Base-by-base conservation (phyloP, 768 basidiomycete genomes). In the Leccinum subgranulosum region DNA sequence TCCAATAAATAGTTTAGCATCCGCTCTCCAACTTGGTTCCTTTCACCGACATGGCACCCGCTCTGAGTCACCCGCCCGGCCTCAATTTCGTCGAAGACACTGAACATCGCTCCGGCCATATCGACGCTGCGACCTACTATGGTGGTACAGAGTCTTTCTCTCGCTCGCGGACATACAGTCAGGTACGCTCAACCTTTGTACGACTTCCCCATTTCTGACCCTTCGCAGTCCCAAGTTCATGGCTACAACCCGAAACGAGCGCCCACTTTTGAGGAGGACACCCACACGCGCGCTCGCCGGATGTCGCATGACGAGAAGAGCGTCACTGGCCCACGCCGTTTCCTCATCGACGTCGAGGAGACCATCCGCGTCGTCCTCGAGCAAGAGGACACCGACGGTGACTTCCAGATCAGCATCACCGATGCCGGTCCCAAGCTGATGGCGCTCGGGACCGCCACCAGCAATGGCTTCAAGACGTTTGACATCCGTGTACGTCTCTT, bases 401-500 rank as follows among this genome's bases (percentile, higher is more conserved):
- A 98, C 72, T 94, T 96, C 70, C 94, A 96, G 73, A 98, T 98
- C 69, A 94, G 90, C 63, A 84, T 98, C 69, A 94, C 90, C 21
- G 96, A 99, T 70, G 92, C 94, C 58, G 95, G 97, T 3, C 95
- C 95, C 12, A 99, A 98, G 78, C 82, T 96, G 71, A 88, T 98
- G 81, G 86, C 95, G 0, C 81, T 99, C 54, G 96, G 96, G 17
- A 99, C 96, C 1, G 96, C 94, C 9, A 94, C 94, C 4, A 94
- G 92, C 73, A 99, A 99, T 74, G 96, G 95, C 17, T 95, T 92
- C 85, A 98, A 98, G 78, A 88, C 88, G 3, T 97, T 97, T 72
- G 96, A 99, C 74, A 93, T 98, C 60, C 82, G 96, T 47, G 91
- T 93, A 71, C 62, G 83, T 72, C 39, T 2, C 9, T 57, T 34